Base-by-base conservation (phyloP, 805 yeast species). In the Zygotorulaspora chibaensis region DNA sequence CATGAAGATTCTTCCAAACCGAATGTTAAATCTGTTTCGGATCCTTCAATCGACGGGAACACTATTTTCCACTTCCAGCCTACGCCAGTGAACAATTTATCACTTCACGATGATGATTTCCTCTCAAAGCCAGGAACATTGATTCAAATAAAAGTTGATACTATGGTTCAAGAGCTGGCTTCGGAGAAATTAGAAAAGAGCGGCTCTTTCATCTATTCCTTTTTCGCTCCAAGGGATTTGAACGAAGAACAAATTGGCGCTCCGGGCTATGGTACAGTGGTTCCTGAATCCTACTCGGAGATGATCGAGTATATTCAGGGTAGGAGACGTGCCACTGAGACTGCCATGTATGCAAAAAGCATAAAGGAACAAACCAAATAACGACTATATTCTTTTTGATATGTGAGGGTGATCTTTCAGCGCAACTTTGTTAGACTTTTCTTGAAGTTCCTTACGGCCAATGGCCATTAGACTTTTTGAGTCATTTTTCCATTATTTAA, bases 281-380 rank as follows among this genome's bases (percentile, higher is more conserved):
- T 90, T 41, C 97, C 97, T 3, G 85, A 85, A 62, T 80, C 95
- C 0, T 90, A 90, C 61, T 77, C 82, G 23, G 97, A 90, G 66
- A 90, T 89, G 95, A 88, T 90, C 81, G 84, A 81, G 55, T 90
- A 84, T 61, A 76, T 90, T 13, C 90, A 85, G 59, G 97, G 95
- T 23, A 80, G 95, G 68, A 83, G 97, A 71, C 81, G 95, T 66
- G 95, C 96, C 3, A 74, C 74, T 46, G 95, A 83, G 41, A 87
- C 95, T 16, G 90, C 93, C 25, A 70, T 73, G 40, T 84, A 79
- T 62, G 87, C 53, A 5, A 43, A 49, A 30, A 34, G 38, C 35
- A 39, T 49, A 25, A 48, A 39, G 42, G 31, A 47, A 13, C 38
- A 26, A 15, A 18, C 36, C 12, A 35, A 40, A 15, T 15, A 16